Conservation (phyloP, 2,329 filamentous ascomycete species). For the Thyridium curvatum region DNA sequence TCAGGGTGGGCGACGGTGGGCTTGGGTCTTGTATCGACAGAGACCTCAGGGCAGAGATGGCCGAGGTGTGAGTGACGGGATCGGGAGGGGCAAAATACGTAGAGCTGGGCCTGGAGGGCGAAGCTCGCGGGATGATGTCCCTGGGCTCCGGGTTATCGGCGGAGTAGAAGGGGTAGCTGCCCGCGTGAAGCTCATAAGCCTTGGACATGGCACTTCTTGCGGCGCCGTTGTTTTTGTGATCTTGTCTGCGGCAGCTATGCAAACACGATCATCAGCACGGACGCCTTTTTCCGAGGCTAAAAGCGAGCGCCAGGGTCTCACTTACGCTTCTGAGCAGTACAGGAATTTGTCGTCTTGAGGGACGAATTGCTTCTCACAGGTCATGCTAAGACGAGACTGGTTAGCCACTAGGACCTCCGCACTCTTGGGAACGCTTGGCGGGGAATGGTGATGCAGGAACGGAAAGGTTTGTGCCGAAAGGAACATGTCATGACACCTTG, state of each 20-base stretch:
- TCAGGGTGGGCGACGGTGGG: slow-evolving; percentile 43
- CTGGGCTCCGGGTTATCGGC: slow-evolving; percentile 43
- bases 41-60: slow-evolving; percentile 49
- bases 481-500: no score
- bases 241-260: slow-evolving; percentile 46
- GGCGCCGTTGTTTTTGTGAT: slow-evolving; percentile 28
- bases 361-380: slow-evolving; percentile 60
- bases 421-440: no score
- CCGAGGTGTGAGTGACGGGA: slow-evolving; percentile 42
- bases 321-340: slow-evolving; percentile 60
- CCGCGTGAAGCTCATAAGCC: slow-evolving; percentile 6
- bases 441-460: slow-evolving; percentile 7
- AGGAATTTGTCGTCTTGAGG: slow-evolving; percentile 49
- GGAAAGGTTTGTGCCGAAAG: no score
- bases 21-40: slow-evolving; percentile 47
- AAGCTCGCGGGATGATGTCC: slow-evolving; percentile 59
- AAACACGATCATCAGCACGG: slow-evolving; percentile 1
- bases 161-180: slow-evolving; percentile 37
- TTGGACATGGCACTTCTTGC: no score
- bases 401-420: background rate
- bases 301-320: slow-evolving; percentile 9
- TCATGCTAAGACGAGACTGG: slow-evolving; percentile 44
- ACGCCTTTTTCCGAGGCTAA: no score
- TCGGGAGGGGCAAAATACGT: slow-evolving; percentile 48
- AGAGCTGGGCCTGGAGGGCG: slow-evolving; percentile 53